Base-by-base conservation (phyloP, 768 basidiomycete genomes). In the Porpolomopsis calyptriformis region DNA sequence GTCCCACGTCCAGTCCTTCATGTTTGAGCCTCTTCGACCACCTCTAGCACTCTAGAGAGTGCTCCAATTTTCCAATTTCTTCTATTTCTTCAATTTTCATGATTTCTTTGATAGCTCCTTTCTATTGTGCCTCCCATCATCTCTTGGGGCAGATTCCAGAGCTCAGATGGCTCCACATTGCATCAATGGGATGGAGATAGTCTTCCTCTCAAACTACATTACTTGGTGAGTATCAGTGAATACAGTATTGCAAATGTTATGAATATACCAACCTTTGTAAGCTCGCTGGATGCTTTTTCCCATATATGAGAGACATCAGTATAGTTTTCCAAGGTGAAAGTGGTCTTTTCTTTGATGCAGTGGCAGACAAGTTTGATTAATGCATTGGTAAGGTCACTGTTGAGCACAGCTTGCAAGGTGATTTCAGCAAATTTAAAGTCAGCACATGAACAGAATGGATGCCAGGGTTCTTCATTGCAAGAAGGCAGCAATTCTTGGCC, bases 341-440 rank as follows among this genome's bases (percentile, higher is more conserved):
- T 27, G 39, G 44, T 40, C 8, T 16, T 26, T 3, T 46, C 35
- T 9, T 38, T 20, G 1, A 40, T 38, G 8, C 48, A 43, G 14
- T 36, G 27, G 3, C 51, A 29, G 10, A 60, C n/a, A 4, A 64
- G 47, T 2, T 41, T 26, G 18, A 64, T 40, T 7, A 62, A 26
- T 9, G 6, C 22, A 35, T 58, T 48, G 1, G 53, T 52, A 46
- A 56, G 48, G 2, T 25, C 23, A 18, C 49, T 18, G 26, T 50
- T 61, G 14, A 62, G 49, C 7, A 46, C 40, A 23, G 52, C 53
- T 16, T 59, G 47, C 0, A 59, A 50, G 1, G 53, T 50, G 22
- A 63, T 37, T 45, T 62, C 52, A 0, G 58, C 53, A 39, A 64
- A 50, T 36, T 62, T 56, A 37, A 62, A 63, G 47, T 65, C 57